Evolutionary conservation across 352 stramenopile genomes (phyloP).

Genomic region (Phytophthora foliorum): DNA sequence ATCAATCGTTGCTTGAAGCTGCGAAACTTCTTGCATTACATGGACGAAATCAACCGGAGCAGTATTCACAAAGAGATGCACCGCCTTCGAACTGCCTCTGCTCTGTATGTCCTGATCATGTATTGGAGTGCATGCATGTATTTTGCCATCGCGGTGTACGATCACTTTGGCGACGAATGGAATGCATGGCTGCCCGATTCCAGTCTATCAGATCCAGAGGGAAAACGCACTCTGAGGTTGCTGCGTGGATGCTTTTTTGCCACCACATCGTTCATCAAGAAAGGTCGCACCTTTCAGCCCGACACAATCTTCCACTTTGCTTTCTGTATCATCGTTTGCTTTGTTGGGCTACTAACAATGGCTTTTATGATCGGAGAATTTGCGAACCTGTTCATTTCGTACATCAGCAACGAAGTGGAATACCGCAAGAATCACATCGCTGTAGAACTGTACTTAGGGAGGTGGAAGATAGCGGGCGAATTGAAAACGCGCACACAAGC

Average conservation of each 20-base stretch:
- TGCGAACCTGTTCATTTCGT: conserved; percentile 76
- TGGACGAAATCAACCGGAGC: conserved; percentile 67
- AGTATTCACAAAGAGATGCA: conserved; percentile 74
- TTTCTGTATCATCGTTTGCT: conserved; percentile 63
- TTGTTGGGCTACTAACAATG: conserved; percentile 66
- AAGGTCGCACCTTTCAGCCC: conserved; percentile 62
- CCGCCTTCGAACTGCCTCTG: conserved; percentile 50
- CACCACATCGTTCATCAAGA: conserved; percentile 74
- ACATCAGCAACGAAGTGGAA: conserved; percentile 75
- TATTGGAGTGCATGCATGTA: conserved; percentile 72
- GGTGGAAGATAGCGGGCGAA: conserved; percentile 57
- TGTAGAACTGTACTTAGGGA: conserved; percentile 63
- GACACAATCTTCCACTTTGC: conserved; percentile 52
- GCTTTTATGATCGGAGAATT: conserved; percentile 82
- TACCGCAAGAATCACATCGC: conserved; percentile 81
- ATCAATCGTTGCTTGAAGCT: conserved; percentile 65
- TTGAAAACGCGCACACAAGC: conserved; percentile 56
- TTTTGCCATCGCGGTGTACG: conserved; percentile 61
- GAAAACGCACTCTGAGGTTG: conserved; percentile 49
- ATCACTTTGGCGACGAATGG: conserved; percentile 57
- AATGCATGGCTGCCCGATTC: conserved; percentile 55
- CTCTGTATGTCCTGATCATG: conserved; percentile 67
- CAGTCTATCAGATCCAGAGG: conserved; percentile 41
- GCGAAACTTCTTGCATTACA: conserved; percentile 61
- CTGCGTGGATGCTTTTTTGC: conserved; percentile 67